These are phyloP conservation scores for Salix suchowensis DNA, from an alignment of 345 rosid genomes.

Conservation along the genomic window DNA sequence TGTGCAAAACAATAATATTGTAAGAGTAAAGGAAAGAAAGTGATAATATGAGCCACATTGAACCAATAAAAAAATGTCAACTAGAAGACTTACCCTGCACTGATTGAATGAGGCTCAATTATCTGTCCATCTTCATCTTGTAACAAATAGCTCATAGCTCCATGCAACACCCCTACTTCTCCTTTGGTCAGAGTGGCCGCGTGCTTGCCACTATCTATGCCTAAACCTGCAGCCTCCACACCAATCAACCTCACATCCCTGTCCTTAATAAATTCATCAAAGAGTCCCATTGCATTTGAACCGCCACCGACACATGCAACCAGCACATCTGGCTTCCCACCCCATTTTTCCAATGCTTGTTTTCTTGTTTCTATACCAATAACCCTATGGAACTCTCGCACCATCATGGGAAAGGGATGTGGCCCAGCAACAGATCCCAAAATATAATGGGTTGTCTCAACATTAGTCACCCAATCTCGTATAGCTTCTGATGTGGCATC, in stretches of 20 bases:
- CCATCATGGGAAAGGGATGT: slow-evolving; percentile 98
- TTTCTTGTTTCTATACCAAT: slow-evolving; percentile 84
- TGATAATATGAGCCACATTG: neutral
- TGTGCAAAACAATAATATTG: slow-evolving; percentile 15
- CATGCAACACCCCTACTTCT: slow-evolving; percentile 87
- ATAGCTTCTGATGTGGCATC: slow-evolving; percentile 44
- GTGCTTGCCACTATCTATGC: slow-evolving; percentile 87
- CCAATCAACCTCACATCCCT: slow-evolving; percentile 79
- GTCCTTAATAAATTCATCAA: slow-evolving; percentile 83
- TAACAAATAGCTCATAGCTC: slow-evolving; percentile 93
- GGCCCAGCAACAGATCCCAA: slow-evolving; percentile 96
- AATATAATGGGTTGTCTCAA: slow-evolving; percentile 93
- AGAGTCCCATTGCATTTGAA: slow-evolving; percentile 91
- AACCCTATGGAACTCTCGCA: slow-evolving; percentile 85
- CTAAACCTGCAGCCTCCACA: slow-evolving; percentile 94
- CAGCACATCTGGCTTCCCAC: slow-evolving; percentile 86
- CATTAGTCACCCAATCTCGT: slow-evolving; percentile 92
- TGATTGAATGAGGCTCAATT: slow-evolving; percentile 85
- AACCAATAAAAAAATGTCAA: neutral
- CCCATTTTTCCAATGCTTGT: slow-evolving; percentile 92
- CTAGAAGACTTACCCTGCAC: slow-evolving; percentile 66
- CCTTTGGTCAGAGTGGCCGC: slow-evolving; percentile 89
- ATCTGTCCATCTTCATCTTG: slow-evolving; percentile 96
- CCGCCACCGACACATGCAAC: slow-evolving; percentile 96
- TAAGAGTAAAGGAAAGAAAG: neutral